Base-by-base conservation (phyloP, 257 asterid genomes). In the Avicennia marina region DNA sequence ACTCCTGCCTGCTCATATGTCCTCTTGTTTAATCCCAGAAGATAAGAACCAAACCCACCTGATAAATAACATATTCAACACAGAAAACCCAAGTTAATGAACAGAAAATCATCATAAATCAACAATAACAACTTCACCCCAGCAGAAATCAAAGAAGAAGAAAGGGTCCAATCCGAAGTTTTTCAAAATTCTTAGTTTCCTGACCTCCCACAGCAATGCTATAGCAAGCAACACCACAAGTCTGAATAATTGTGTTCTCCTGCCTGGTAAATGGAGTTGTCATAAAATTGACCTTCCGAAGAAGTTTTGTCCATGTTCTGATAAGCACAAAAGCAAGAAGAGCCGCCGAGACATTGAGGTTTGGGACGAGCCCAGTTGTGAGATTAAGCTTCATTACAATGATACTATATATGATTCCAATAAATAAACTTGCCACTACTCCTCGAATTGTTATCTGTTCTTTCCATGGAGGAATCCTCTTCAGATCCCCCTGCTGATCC, bases 191-290 rank as follows among this genome's bases (percentile, higher is more conserved):
- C 9, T 36, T 4, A 11, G 6, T 42, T 56, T 38, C 50, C 69
- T n/a, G 21, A 89, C 96, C 97, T 81, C 86, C 97, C 25, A 79
- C 72, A 33, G 95, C 72, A 68, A 89, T 81, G 77, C 89, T 70
- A 42, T 86, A 89, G 75, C 97, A 89, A 16, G 97, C 90, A 75
- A 89, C 97, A 7, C 94, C 89, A 71, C 86, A 80, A 1, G 97
- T 89, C 76, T 89, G 95, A 63, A 89, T 89, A 27, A 83, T 59
- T 0, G 97, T 89, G 47, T 89, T 89, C 77, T 89, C 95, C 63
- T 86, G 95, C 47, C 72, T 76, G 0, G 97, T 83, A 62, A 89
- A 89, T n/a, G 95, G 95, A n/a, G 73, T 72, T 2, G 94, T 64
- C 4, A 65, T 68, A 43, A 81, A 21, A 48, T 75, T 81, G n/a